Conservation (phyloP, 768 basidiomycete species). For the Tricholoma sp. region DNA sequence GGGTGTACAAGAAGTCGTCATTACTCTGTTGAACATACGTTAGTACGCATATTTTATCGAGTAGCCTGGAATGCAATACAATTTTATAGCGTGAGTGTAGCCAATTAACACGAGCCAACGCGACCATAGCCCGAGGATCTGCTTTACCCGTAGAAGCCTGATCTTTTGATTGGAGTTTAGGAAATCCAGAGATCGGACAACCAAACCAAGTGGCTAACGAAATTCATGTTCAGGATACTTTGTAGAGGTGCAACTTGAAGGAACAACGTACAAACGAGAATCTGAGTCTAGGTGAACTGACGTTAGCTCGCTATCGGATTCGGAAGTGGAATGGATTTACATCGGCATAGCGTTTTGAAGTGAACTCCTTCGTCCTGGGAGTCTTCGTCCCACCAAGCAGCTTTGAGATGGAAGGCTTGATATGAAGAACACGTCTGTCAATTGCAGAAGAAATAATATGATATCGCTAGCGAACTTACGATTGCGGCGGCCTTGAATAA, state of each 20-base stretch:
- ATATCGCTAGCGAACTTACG: slow-evolving; percentile 23
- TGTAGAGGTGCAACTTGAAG: not conserved
- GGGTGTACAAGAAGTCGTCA: slow-evolving; percentile 38
- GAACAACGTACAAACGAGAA: slow-evolving; percentile 32
- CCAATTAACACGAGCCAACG: slow-evolving; percentile 37
- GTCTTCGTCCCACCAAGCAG: slow-evolving; percentile 37
- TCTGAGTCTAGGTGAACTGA: slow-evolving; percentile 31
- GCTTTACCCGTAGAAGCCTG: slow-evolving; percentile 13
- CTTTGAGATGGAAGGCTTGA: slow-evolving; percentile 43
- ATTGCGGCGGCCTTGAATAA: slow-evolving; percentile 50
- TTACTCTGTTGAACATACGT: slow-evolving; percentile 25
- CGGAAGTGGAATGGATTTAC: slow-evolving; percentile 26
- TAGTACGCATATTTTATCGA: not conserved
- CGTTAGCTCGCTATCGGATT: not conserved
- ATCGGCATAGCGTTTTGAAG: slow-evolving; percentile 43
- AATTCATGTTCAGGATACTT: not conserved
- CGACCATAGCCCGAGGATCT: slow-evolving; percentile 37
- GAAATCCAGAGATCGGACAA: slow-evolving; percentile 29
- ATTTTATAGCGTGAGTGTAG: slow-evolving; percentile 39
- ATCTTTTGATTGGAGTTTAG: slow-evolving; percentile 6
- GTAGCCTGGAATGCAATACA: slow-evolving; percentile 14
- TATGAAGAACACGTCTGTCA: not conserved
- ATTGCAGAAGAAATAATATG: not conserved
- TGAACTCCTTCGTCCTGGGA: slow-evolving; percentile 27
- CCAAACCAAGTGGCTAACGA: slow-evolving; percentile 30